These are phyloP conservation scores for Quercus mongolica DNA, from an alignment of 306 rosid genomes.

Conservation along the genomic window DNA sequence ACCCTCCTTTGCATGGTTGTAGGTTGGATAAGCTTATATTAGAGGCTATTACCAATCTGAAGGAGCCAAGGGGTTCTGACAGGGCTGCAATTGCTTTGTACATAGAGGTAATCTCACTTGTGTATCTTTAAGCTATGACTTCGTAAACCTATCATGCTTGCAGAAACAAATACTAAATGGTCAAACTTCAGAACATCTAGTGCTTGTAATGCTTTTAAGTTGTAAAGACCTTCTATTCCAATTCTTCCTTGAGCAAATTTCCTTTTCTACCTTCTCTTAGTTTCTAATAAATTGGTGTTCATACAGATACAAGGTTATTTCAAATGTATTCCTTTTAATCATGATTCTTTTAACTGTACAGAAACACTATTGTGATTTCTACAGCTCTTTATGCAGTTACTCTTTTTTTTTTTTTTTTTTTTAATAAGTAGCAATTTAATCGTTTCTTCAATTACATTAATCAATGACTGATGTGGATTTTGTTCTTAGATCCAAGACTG, in stretches of 20 bases:
- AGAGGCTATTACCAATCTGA: slow-evolving; percentile 70
- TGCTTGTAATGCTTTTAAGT: slow-evolving; percentile 1
- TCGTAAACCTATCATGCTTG: not conserved
- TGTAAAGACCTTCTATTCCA: not conserved
- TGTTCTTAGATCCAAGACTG: not conserved
- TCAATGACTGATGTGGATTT: not conserved
- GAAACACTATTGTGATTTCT: not conserved
- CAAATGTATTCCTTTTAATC: not conserved
- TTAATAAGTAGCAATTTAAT: not conserved
- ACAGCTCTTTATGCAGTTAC: not conserved
- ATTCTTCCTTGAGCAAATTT: slow-evolving; percentile 7
- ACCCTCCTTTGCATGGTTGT: slow-evolving; percentile 30
- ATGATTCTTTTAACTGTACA: not conserved
- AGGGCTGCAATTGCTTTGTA: slow-evolving; percentile 71
- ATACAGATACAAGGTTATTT: not conserved
- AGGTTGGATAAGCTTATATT: slow-evolving; percentile 85
- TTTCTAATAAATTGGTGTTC: slow-evolving; percentile 5
- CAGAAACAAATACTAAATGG: slow-evolving; percentile 10
- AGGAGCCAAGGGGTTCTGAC: slow-evolving; percentile 89
- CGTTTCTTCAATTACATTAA: not conserved
- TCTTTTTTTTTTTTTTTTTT: too few species aligned
- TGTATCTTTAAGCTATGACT: slow-evolving; percentile 4
- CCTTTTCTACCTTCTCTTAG: slow-evolving; percentile 6
- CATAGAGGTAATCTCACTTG: slow-evolving; percentile 66
- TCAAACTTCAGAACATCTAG: slow-evolving; percentile 12